Base-by-base conservation (phyloP, 306 rosid genomes). In the Pyrus communis region DNA sequence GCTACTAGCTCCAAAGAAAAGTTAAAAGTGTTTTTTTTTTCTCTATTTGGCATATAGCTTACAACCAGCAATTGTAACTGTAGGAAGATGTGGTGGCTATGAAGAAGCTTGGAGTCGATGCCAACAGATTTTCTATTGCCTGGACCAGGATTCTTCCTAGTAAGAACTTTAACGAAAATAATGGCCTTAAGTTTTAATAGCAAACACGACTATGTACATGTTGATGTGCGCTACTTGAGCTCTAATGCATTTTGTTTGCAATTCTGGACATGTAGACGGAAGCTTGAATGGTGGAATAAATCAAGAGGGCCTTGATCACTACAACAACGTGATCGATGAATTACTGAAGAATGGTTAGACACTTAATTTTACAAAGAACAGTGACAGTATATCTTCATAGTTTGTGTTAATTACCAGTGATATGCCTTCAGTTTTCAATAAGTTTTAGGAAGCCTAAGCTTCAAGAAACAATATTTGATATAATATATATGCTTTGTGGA, bases 91-190 rank as follows among this genome's bases (percentile, higher is more conserved):
- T 84, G 35, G 23, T 31, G 43, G 12, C 14, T 15, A 7, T 84
- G 7, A 84, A 77, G 69, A 6, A 25, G 10, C 80, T 84, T n/a
- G 87, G 87, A 57, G 38, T 77, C 35, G 70, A 80, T 27, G 2
- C 84, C 69, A 74, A 84, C 10, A 74, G 84, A 77, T 69, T 80
- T n/a, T 84, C 87, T 2, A 69, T 84, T 52, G 23, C 75, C 2
- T 84, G 87, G 87, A 77, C 77, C 22, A 84, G 87, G 67, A 27
- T 84, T 55, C 9, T 84, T 4, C 87, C 82, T 0, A 70, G 84
- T 84, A 80, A 62, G 30, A 21, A 46, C 45, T 75, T 72, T 43
- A 43, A 43, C 14, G 14, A 43, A 2, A 43, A 43, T 43, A 43
- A 43, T 11, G 49, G 49, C 49, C 11, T 11, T 43, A 11, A 43